Base-by-base conservation (phyloP, 2,329 filamentous ascomycete species). In the Colletotrichum tanaceti region DNA sequence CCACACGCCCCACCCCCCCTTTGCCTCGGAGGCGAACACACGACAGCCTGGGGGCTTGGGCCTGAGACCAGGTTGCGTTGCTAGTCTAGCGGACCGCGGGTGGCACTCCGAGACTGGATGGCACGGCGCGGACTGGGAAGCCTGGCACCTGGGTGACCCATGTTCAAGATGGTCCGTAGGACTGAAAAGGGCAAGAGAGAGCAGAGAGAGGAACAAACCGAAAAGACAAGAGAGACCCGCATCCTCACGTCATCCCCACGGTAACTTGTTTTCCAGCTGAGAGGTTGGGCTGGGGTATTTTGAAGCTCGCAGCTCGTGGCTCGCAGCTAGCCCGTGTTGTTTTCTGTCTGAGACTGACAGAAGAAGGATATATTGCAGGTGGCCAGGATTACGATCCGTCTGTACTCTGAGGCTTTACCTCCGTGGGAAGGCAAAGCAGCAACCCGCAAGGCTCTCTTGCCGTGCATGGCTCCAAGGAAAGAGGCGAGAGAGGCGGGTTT, bases 101-200 rank as follows among this genome's bases (percentile, higher is more conserved):
- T 69, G 62, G 66, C 63, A 60, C 66, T 53, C 63, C 66, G 63
- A 69, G 66, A 66, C 66, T 20, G 44, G 61, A 38, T 41, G 44
- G 24, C 24, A 44, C 44, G 61, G 35, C 46, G 43, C 46, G 32
- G 39, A 63, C n/a, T 14, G 58, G 32, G 49, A 47, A 58, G 22
- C 28, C 57, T n/a, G n/a, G n/a, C n/a, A n/a, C n/a, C n/a, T 39
- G 28, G 41, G 55, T 18, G 43, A 50, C 44, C 58, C 52, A 46
- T 63, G 64, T 20, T 24, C 55, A 13, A 16, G 39, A 60, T 24
- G 41, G 18, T 5, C 24, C 4, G 32, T 41, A 58, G 39, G 39
- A 53, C 39, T n/a, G 55, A 55, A 39, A 55, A 65, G 55, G 44
- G 41, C 28, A 43, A 65, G 43, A 44, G 41, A 24, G 35, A 20